Evolutionary conservation across 257 asterid genomes (phyloP), one percentile per base, ranked within the genome.

Genomic region (Solanum pinnatisectum): DNA sequence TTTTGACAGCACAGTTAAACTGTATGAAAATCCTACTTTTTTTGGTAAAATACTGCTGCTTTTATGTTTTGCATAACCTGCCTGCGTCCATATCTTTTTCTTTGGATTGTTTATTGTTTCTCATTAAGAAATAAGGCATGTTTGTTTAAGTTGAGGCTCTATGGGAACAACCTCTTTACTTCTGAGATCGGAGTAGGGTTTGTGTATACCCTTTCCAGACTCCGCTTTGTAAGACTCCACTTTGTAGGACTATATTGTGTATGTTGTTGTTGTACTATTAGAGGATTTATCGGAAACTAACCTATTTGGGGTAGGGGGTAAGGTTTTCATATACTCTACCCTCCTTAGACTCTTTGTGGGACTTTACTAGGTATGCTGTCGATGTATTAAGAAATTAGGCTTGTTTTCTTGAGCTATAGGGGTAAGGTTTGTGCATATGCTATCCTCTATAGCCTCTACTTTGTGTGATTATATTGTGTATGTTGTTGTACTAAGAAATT

Each of bases 191-290:
- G 9, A 3, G 23, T 16, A 49, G 16, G 22, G 23, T 49, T 49
- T 49, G 22, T 18, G 1, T 16, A 15, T 1, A 2, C 3, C 12
- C 2, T 9, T 2, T 0, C 1, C 3, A 3, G 12, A 59, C 27
- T 22, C 2, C 1, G 14, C n/a, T n/a, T n/a, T n/a, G n/a, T n/a
- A n/a, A 3, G 12, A 59, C 59, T 14, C 0, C 0, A 59, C 25
- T 22, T 22, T 59, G 12, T 22, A 8, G 27, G 30, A 60, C 14
- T 22, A 23, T 3, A 10, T 2, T 3, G 0, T 60, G 27, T 22
- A 2, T 59, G 20, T 14, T 22, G 20, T 14, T 22, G 68, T 8
- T 59, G 30, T 2, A 4, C 14, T 10, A 60, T 5, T 3, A 3
- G 13, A 23, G 30, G 13, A 4, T 22, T 0, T 9, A 20, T 59